phyloP scores from a whole-genome alignment of 192 early-diverging fungal genomes.

The Coemansia sp. region DNA sequence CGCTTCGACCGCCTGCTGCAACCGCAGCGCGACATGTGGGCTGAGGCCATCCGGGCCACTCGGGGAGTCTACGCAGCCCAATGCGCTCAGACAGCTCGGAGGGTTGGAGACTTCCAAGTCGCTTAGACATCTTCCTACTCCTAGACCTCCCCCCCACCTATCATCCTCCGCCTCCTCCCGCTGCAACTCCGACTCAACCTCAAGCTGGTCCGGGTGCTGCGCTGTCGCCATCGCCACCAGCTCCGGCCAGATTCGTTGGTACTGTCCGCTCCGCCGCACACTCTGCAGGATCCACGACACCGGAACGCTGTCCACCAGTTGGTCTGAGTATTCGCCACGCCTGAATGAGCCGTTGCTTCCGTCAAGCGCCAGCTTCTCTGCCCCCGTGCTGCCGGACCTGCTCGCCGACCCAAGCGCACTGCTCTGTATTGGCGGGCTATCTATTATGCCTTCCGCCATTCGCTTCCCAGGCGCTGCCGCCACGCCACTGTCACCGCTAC shows the following conservation, averaged over 20 bases:
- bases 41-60: not conserved
- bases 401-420: not conserved
- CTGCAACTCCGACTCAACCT: conserved; percentile 36
- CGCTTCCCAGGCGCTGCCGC: conserved; percentile 10
- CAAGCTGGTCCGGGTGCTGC: conserved; percentile 49
- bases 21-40: not conserved
- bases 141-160: not conserved
- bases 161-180: conserved; percentile 9
- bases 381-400: not conserved
- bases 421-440: not conserved
- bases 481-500: conserved; percentile 4
- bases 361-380: not conserved
- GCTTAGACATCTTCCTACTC: not conserved
- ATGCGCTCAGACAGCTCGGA: not conserved
- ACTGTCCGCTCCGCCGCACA: conserved; percentile 18
- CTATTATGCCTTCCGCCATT: not conserved
- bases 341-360: not conserved
- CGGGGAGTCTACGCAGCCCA: not conserved
- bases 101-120: not conserved
- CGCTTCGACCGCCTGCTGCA: conserved; percentile 20
- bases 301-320: conserved; percentile 47
- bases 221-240: conserved; percentile 48
- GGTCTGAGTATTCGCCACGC: conserved; percentile 46
- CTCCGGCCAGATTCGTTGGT: conserved; percentile 50
- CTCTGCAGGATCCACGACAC: conserved; percentile 39